Conservation (phyloP, 1,284 basidiomycete genomes). For the Agroathelia rolfsii region DNA sequence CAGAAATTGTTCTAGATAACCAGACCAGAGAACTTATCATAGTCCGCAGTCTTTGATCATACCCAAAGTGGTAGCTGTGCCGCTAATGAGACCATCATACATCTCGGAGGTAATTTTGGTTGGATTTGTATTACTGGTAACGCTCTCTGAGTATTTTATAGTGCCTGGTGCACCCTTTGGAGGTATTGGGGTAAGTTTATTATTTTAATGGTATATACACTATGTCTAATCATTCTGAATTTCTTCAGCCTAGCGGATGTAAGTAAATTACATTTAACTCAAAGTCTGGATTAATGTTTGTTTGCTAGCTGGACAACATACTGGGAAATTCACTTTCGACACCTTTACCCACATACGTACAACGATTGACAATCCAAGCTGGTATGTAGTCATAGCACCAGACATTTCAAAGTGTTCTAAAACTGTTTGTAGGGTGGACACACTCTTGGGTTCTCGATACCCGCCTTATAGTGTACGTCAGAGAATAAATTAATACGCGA, state of each 20-base stretch:
- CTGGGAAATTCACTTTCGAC: conserved; percentile 57
- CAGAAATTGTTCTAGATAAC: not conserved
- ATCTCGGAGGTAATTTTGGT: conserved; percentile 39
- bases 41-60: conserved; percentile 43
- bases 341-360: conserved; percentile 59
- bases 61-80: conserved; percentile 59
- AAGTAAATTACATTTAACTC: conserved; percentile 4
- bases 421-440: conserved; percentile 39
- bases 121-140: too few species aligned
- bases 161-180: conserved; percentile 73
- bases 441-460: conserved; percentile 44
- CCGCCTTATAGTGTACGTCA: conserved; percentile 56
- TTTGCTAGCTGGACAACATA: conserved; percentile 46
- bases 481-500: too few species aligned
- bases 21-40: conserved; percentile 3
- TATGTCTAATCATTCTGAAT: too few species aligned
- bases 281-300: not conserved
- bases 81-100: conserved; percentile 60
- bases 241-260: too few species aligned
- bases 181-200: too few species aligned
- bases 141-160: too few species aligned
- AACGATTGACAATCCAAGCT: conserved; percentile 54
- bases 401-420: conserved; percentile 1
- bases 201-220: too few species aligned
- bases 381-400: conserved; percentile 26